Conservation (phyloP, 2,329 filamentous ascomycete genomes). For the Cadophora sp. region DNA sequence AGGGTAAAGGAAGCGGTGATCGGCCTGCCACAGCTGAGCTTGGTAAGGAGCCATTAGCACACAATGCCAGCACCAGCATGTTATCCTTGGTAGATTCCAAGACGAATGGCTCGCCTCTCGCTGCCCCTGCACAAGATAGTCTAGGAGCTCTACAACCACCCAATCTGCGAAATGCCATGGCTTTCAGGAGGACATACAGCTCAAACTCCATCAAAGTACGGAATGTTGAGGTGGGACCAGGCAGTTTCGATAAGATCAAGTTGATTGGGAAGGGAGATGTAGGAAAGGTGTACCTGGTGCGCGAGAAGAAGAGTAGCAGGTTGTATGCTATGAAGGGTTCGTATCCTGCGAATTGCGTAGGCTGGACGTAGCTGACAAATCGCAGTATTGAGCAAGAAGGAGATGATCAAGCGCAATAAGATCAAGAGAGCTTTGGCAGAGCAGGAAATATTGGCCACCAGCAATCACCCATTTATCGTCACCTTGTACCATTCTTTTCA, state of each 20-base stretch:
- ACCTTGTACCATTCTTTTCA: constrained; percentile 99
- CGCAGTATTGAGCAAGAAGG: constrained; percentile 95
- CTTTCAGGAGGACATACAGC: constrained; percentile 95
- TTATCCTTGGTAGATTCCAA: constrained; percentile 56
- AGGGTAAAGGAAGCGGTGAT: constrained; percentile 62
- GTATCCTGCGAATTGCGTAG: constrained; percentile 38
- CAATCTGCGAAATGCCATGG: constrained; percentile 70
- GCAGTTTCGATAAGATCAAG: constrained; percentile 99
- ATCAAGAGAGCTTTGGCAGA: constrained; percentile 98
- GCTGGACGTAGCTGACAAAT: constrained; percentile 38
- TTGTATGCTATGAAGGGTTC: constrained; percentile 98
- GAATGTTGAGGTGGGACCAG: constrained; percentile 92
- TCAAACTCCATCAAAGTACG: constrained; percentile 99
- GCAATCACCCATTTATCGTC: constrained; percentile 98
- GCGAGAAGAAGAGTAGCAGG: constrained; percentile 95
- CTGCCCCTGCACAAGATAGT: constrained; percentile 55
- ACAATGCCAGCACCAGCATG: constrained; percentile 58
- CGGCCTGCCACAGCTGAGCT: constrained; percentile 86
- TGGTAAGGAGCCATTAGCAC: constrained; percentile 78
- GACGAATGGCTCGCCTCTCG: constrained; percentile 46
- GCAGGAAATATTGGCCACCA: constrained; percentile 97
- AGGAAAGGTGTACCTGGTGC: constrained; percentile 95
- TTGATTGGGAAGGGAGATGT: constrained; percentile 99
- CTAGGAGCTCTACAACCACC: constrained; percentile 69
- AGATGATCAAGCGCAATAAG: constrained; percentile 99